Evolutionary conservation across 116 monocot species (phyloP).

Genomic region (Dioscorea cayenensis): DNA sequence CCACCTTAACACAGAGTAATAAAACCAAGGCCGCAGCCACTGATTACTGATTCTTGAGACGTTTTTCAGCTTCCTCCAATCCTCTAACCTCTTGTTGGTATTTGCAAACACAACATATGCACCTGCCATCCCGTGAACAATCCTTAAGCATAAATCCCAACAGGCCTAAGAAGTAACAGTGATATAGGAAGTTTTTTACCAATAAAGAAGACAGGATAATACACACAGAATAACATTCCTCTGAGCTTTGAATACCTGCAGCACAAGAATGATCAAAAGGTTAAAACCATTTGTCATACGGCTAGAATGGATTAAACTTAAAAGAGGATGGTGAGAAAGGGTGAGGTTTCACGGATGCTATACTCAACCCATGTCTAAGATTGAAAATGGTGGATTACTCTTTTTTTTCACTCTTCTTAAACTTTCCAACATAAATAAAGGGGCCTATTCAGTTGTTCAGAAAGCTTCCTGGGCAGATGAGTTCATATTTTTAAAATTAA

Average conservation of each 20-base stretch:
- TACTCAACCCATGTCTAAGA: too few relatives aligned
- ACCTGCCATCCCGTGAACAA: constrained; percentile 10
- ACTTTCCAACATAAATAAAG: too few relatives aligned
- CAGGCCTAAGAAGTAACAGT: background rate
- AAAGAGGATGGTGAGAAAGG: too few relatives aligned
- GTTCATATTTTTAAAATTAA: too few relatives aligned
- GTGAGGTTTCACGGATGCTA: too few relatives aligned
- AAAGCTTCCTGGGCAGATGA: too few relatives aligned
- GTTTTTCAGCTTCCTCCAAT: constrained; percentile 51
- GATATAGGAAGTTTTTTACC: constrained; percentile 19
- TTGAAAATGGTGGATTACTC: too few relatives aligned
- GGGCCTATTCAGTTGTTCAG: too few relatives aligned
- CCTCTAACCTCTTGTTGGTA: constrained; percentile 43
- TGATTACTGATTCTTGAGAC: constrained; percentile 29
- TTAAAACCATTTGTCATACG: background rate
- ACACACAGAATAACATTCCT: constrained; percentile 51
- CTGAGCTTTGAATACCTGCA: constrained; percentile 58
- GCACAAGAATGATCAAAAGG: background rate
- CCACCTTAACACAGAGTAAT: background rate
- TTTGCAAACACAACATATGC: constrained; percentile 26
- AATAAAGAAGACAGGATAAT: constrained; percentile 46
- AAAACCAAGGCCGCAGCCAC: background rate
- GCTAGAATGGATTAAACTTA: background rate
- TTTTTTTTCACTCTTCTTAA: too few relatives aligned
- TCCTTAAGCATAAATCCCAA: background rate